Evolutionary conservation across 2,329 filamentous ascomycete species (phyloP).

Genomic region (Clathrospora elynae): DNA sequence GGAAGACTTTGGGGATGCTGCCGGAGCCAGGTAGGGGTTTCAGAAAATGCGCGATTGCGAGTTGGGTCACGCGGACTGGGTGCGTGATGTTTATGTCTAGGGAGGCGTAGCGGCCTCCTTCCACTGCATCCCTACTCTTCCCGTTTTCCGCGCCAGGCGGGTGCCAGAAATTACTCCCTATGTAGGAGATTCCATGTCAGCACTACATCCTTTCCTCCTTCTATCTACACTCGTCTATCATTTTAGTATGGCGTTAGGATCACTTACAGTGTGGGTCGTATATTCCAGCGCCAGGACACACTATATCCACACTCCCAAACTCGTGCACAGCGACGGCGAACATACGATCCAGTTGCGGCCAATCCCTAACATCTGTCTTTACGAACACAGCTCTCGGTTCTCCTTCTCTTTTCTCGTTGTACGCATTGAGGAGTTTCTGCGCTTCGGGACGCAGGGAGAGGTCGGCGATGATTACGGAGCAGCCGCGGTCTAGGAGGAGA

Average conservation of each 20-base stretch:
- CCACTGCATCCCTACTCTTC: constrained; percentile 40
- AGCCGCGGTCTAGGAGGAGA: constrained; percentile 52
- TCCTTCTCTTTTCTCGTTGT: constrained; percentile 13
- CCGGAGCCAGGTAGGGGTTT: constrained; percentile 36
- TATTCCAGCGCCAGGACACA: constrained; percentile 57
- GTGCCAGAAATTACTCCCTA: constrained; percentile 54
- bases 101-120: constrained; percentile 37
- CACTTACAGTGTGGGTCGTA: constrained; percentile 53
- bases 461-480: constrained; percentile 57
- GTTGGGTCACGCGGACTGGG: constrained; percentile 54
- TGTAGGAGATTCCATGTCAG: too few species aligned
- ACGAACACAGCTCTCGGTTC: constrained; percentile 51
- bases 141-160: constrained; percentile 47
- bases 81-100: constrained; percentile 57
- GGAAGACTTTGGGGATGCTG: constrained; percentile 45
- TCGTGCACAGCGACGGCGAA: constrained; percentile 36
- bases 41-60: constrained; percentile 54
- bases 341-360: constrained; percentile 42
- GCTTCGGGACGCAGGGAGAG: constrained; percentile 56
- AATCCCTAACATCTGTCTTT: constrained; percentile 51
- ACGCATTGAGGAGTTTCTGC: constrained; percentile 47
- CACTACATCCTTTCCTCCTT: too few species aligned
- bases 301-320: constrained; percentile 51
- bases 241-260: too few species aligned
- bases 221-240: too few species aligned